Evolutionary conservation across 306 rosid species (phyloP), one percentile per base, ranked within the genome.

Genomic region (Bauhinia variegata): DNA sequence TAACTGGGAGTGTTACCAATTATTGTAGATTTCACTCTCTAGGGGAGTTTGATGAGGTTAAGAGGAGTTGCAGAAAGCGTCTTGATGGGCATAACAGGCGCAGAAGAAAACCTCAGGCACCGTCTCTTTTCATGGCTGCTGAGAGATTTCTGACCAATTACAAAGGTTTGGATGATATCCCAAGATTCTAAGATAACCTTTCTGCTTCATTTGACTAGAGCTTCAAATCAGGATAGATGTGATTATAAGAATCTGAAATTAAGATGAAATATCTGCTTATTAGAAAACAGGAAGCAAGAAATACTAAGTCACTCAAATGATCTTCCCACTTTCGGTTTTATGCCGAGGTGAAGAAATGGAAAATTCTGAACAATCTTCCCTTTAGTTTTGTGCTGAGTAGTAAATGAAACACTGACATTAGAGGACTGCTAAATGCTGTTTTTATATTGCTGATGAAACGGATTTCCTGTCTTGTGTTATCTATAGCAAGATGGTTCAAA

Each of bases 41-140:
- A 76, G 89, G 57, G 49, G 97, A 91, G 80, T 86, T 91, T 65
- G 97, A 91, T 65, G 91, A 88, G 18, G 88, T 84, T 54, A 91
- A 91, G 71, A 82, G 97, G 78, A 91, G 95, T 80, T 88, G 97
- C 74, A 74, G 97, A 77, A 91, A 86, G 28, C 85, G 97, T 11
- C 96, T 91, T 54, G 97, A 82, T 59, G 95, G 95, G 17, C 96
- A 91, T 76, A 91, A 91, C 61, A 74, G 81, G 62, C 95, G 95
- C 51, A 66, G 96, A 71, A 85, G 96, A 84, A 88, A 91, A 60
- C 88, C 95, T 67, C 97, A 85, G 67, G 84, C 89, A 0, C 85
- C 85, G 5, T 68, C 91, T 60, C 79, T 85, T 65, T 63, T 84
- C 79, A 60, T 78, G 76, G 73, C 76, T 67, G 75, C 88, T n/a